A percentile compares a stretch with the other conserved stretches of the same genome.
Conservation (phyloP, 2,329 filamentous ascomycete genomes). For the Verticillium klebahnii region DNA sequence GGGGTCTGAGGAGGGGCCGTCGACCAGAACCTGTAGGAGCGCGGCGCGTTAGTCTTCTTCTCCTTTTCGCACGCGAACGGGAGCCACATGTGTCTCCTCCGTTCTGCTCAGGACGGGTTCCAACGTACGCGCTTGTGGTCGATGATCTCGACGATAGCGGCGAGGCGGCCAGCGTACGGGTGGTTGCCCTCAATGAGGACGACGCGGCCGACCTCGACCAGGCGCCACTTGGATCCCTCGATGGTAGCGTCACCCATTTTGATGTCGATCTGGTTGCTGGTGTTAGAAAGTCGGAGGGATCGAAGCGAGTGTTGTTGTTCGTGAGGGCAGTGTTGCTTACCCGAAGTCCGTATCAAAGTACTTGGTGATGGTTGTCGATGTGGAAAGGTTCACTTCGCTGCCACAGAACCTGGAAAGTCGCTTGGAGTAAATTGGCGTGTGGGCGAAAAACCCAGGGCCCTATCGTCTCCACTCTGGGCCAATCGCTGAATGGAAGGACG, state of each 20-base stretch:
- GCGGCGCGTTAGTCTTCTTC: not conserved
- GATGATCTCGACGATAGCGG: conserved; percentile 97
- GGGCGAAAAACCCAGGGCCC: not conserved
- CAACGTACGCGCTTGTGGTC: conserved; percentile 99
- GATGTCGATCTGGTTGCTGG: conserved; percentile 48
- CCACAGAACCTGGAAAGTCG: not conserved
- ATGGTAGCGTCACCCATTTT: conserved; percentile 81
- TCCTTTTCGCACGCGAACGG: not conserved
- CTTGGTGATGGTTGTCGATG: conserved; percentile 1
- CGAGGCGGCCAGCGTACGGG: conserved; percentile 79
- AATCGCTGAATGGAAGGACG: not conserved
- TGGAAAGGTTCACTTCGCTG: not conserved
- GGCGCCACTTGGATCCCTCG: conserved; percentile 82
- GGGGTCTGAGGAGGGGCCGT: conserved; percentile 82
- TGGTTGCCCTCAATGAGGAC: conserved; percentile 81
- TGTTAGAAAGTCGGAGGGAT: conserved; percentile 16
- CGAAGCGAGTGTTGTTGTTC: conserved; percentile 17
- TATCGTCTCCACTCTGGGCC: not conserved
- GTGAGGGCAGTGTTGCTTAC: conserved; percentile 2
- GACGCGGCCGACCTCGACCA: conserved; percentile 97
- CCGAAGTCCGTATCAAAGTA: conserved; percentile 1
- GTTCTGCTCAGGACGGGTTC: not conserved
- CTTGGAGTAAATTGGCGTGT: not conserved
- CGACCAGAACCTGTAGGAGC: conserved; percentile 75
- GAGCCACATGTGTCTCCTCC: not conserved